Percentiles rank a stretch among this genome's conserved stretches.
Evolutionary conservation across 306 rosid genomes (phyloP).

Genomic region (Trifolium dubium): DNA sequence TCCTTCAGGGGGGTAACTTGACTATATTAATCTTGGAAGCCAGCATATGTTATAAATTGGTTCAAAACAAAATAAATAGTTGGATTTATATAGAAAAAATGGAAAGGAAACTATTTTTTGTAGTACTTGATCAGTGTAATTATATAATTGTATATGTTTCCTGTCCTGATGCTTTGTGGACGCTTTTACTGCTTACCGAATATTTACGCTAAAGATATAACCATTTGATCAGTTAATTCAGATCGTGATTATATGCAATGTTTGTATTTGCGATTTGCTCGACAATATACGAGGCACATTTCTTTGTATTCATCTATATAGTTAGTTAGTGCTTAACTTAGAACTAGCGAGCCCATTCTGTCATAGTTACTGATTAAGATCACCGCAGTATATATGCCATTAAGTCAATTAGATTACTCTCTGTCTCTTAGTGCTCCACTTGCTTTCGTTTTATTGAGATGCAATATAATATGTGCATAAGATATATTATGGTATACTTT

Average conservation of each 20-base stretch:
- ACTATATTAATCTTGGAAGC: constrained; percentile 17
- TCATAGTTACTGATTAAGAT: constrained; percentile 21
- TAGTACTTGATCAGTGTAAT: not conserved
- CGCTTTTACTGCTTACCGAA: not conserved
- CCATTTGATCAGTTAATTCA: not conserved
- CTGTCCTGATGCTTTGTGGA: not conserved
- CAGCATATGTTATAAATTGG: constrained; percentile 1
- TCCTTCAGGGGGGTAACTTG: constrained; percentile 29
- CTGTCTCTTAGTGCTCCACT: not conserved
- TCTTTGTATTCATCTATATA: constrained; percentile 8
- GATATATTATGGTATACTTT: not conserved
- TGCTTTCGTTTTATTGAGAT: not conserved
- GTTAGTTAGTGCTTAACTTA: constrained; percentile 16
- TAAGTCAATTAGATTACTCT: constrained; percentile 3
- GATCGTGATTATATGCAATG: not conserved
- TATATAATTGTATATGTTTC: not conserved
- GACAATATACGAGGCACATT: not conserved
- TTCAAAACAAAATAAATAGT: not conserved
- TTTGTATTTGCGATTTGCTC: not conserved
- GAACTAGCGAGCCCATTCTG: constrained; percentile 1
- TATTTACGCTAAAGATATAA: constrained; percentile 4
- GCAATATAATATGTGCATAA: not conserved
- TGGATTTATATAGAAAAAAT: constrained; percentile 17
- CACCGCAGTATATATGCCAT: constrained; percentile 9
- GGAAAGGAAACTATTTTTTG: not conserved